phyloP scores from a whole-genome alignment of 2,329 filamentous ascomycete species.

The Pseudopithomyces maydicus region DNA sequence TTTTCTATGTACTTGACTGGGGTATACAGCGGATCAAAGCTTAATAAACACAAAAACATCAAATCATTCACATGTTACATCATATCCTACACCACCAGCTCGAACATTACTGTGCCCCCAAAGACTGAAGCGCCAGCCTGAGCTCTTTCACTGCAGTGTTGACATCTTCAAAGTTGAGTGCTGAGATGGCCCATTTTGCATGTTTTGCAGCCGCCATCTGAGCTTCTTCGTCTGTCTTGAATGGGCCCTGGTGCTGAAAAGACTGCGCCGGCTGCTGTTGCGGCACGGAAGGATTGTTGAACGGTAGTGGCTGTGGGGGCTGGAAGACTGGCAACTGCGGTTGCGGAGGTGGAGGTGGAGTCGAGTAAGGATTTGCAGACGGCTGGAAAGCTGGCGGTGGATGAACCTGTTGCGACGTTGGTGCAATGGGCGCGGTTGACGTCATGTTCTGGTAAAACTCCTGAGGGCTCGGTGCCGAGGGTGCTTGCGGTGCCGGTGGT shows the following conservation, averaged over 20 bases:
- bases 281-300: conserved; percentile 13
- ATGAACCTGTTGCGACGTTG: conserved; percentile 24
- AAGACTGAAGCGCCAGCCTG: conserved; percentile 69
- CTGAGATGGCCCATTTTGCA: conserved; percentile 95
- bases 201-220: conserved; percentile 89
- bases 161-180: conserved; percentile 95
- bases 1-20: conserved; percentile 16
- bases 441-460: conserved; percentile 43
- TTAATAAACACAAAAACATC: conserved; percentile 4
- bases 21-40: conserved; percentile 20
- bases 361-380: conserved; percentile 18
- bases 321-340: conserved; percentile 16
- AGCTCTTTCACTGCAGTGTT: conserved; percentile 87
- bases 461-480: conserved; percentile 29
- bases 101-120: conserved; percentile 65
- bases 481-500: conserved; percentile 27
- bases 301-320: conserved; percentile 13
- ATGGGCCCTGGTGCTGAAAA: conserved; percentile 40
- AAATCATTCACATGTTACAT: conserved; percentile 2
- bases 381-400: conserved; percentile 26
- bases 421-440: conserved; percentile 42
- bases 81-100: conserved; percentile 6
- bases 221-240: conserved; percentile 69
- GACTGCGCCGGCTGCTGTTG: conserved; percentile 12
- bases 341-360: conserved; percentile 16